Percentiles rank a stretch among this genome's conserved stretches.
Conservation (phyloP, 148 eudicot species). For the Camellia japonica region DNA sequence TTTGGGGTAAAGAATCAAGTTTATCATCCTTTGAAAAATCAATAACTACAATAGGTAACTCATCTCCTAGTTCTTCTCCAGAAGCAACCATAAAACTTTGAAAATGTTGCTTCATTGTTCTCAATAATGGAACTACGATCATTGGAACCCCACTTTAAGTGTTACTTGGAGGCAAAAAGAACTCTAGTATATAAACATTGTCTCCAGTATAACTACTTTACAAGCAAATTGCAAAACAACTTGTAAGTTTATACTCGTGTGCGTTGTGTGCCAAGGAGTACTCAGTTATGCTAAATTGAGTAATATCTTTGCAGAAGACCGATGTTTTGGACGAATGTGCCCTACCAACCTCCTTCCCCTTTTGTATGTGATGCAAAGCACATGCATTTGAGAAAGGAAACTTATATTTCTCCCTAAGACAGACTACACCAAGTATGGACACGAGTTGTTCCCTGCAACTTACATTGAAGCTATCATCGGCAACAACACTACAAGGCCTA, state of each 20-base stretch:
- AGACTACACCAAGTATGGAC: no score
- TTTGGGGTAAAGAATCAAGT: background rate
- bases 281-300: conserved; percentile 19
- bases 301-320: conserved; percentile 26
- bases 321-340: conserved; percentile 7
- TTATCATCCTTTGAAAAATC: background rate
- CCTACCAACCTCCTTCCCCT: conserved; percentile 26
- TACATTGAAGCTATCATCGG: background rate
- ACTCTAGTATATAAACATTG: conserved; percentile 27
- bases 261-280: conserved; percentile 35
- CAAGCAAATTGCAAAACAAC: conserved; percentile 24
- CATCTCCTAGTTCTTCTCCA: conserved; percentile 17
- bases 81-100: conserved; percentile 21
- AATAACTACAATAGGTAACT: conserved; percentile 10
- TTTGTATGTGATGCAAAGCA: background rate
- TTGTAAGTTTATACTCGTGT: conserved; percentile 5
- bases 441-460: background rate
- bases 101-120: conserved; percentile 15
- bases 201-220: conserved; percentile 18
- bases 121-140: background rate
- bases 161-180: conserved; percentile 15
- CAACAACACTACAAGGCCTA: background rate
- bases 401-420: no score
- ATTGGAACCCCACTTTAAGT: background rate
- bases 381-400: background rate